Evolutionary conservation across 768 basidiomycete species (phyloP), one percentile per base, ranked within the genome.

Genomic region (Scleroderma bovista): DNA sequence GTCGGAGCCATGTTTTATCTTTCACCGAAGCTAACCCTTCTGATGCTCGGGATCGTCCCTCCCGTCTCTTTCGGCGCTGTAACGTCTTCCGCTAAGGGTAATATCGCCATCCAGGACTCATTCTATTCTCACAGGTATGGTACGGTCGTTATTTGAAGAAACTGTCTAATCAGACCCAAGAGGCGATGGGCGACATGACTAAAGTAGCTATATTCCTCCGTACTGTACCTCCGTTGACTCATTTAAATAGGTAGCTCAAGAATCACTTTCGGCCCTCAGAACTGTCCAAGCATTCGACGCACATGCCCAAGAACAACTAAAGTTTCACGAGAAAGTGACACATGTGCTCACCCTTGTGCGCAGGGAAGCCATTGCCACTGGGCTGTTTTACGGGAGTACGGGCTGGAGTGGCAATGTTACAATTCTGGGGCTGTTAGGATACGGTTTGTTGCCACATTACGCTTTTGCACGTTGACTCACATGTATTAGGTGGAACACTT

Each of bases 1-100:
- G 93, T 97, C 54, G 91, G 88, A 41, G 90, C 92, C 37, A 99
- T 97, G 95, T 83, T 97, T 58, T 94, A 86, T 67, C 79, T 95
- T 48, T 94, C 88, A 1, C 88, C 89, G 0, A 86, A 84, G 37
- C 71, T 99, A 51, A 98, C 95, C 0, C 65, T 87, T 48, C 73
- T 97, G 56, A 98, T 99, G 95, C 78, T 99, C 46, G 81, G 84
- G 32, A 83, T 97, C 44, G 93, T 97, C 0, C 90, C 90, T 17
- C 90, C 90, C 0, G 81, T 93, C 5, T 90, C 89, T 20, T 73
- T 93, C 47, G 89, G 89, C 57, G 85, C 93, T 59, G 80, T 94
- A 26, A 75, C 70, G 52, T 39, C 50, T 50, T 41, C 32, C 23
- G 3, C 8, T 56, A 40, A 51, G 47, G 6, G 15, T n/a, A n/a